Base-by-base conservation (phyloP, 2,329 filamentous ascomycete genomes). In the Juglanconis oblonga region DNA sequence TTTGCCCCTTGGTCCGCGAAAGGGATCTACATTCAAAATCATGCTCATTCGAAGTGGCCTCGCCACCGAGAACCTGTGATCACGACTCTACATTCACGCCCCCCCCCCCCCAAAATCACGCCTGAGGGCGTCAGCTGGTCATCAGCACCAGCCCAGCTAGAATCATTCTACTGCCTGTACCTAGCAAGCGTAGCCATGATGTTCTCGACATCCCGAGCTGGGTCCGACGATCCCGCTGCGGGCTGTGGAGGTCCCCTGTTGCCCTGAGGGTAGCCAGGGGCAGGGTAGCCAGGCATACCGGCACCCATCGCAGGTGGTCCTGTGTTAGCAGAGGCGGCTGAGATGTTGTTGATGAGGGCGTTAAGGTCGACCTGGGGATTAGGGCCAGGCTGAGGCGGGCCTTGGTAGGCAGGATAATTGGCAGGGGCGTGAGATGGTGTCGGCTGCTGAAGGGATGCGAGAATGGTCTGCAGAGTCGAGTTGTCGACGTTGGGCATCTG, bases 111-210 rank as follows among this genome's bases (percentile, higher is more conserved):
- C 36, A 38, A 8, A 38, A 3, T 7, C 36, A 38, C 36, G 24
- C 24, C 24, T 24, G 24, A 24, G 24, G 24, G 24, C 24, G 24
- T 24, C 24, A 24, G 24, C 24, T 24, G 1, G 17, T 24, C 36
- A 38, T 38, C 11, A 38, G 14, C 10, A 5, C 10, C 40, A 44
- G 11, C 40, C 40, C 10, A 14, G 10, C 17, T 29, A 35, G 4
- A 50, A n/a, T 11, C 36, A 31, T 17, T 7, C 38, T 57, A 85
- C 69, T 87, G 82, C 64, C 86, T 80, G 68, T 85, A 88, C 66
- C 83, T 85, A 51, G 87, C 84, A 61, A 92, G 75, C 67, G 90
- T 86, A 13, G 87, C 87, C 83, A 92, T 89, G 55, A 92, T 90
- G 67, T 90, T 88, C 70, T 88, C 84, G 66, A 92, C 80, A 56